Conservation (phyloP, 2,329 filamentous ascomycete genomes). For the Aspergillus fischeri region DNA sequence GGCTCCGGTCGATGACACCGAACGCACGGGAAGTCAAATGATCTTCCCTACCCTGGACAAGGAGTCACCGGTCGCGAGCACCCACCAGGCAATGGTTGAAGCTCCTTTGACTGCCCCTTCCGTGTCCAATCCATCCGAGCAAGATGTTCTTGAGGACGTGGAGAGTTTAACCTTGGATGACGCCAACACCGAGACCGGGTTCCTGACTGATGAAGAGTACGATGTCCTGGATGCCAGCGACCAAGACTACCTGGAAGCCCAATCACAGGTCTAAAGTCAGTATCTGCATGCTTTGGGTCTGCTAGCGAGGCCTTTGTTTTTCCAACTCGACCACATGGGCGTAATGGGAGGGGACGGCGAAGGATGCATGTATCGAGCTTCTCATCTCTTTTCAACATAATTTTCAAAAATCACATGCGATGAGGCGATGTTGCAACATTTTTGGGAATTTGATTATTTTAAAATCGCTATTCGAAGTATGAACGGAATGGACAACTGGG, state of each 20-base stretch:
- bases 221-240: constrained; percentile 95
- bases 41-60: constrained; percentile 96
- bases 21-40: constrained; percentile 63
- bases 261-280: constrained; percentile 8
- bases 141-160: constrained; percentile 50
- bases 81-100: constrained; percentile 54
- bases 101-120: constrained; percentile 29
- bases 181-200: constrained; percentile 58
- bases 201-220: constrained; percentile 96
- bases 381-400: not conserved
- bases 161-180: constrained; percentile 54
- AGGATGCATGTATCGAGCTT: not conserved
- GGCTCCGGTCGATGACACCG: constrained; percentile 31
- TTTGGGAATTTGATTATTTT: not conserved
- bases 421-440: not conserved
- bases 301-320: not conserved
- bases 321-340: not conserved
- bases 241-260: constrained; percentile 65
- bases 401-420: not conserved
- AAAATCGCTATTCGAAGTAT: not conserved
- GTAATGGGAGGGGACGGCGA: not conserved
- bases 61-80: constrained; percentile 78
- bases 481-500: not conserved
- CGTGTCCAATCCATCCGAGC: constrained; percentile 47
- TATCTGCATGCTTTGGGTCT: constrained; percentile 3